Conservation (phyloP, 768 basidiomycete genomes). For the Amanita molliuscula region DNA sequence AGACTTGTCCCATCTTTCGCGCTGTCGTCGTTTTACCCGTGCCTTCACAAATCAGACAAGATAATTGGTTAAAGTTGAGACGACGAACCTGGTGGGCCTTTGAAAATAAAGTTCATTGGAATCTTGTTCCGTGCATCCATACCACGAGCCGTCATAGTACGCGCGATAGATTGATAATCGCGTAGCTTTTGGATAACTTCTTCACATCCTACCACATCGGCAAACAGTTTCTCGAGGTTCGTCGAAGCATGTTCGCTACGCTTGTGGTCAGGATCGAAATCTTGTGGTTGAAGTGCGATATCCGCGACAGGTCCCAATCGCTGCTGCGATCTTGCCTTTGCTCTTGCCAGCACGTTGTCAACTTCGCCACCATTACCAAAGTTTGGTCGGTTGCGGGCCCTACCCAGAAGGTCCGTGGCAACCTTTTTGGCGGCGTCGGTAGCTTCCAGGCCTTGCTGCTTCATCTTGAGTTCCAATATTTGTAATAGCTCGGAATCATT, state of each 20-base stretch:
- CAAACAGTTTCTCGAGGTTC: constrained; percentile 48
- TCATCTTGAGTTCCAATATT: constrained; percentile 47
- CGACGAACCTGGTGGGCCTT: constrained; percentile 54
- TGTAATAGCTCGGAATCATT: constrained; percentile 37
- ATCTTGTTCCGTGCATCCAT: constrained; percentile 39
- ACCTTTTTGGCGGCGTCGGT: constrained; percentile 46
- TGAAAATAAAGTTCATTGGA: constrained; percentile 64
- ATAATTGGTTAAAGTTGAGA: not conserved
- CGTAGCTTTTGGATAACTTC: constrained; percentile 37
- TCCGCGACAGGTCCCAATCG: constrained; percentile 23
- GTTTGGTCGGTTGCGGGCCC: constrained; percentile 38
- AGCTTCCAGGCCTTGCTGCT: constrained; percentile 44
- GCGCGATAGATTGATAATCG: constrained; percentile 43
- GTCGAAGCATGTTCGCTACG: constrained; percentile 33
- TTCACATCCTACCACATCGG: constrained; percentile 53
- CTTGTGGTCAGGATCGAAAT: constrained; percentile 57
- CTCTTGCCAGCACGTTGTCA: constrained; percentile 44
- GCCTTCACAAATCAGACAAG: constrained; percentile 21
- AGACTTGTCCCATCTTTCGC: constrained; percentile 52
- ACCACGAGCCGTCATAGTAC: constrained; percentile 26
- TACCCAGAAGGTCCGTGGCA: constrained; percentile 38
- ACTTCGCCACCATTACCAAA: constrained; percentile 61
- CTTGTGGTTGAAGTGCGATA: constrained; percentile 43
- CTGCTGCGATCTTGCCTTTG: constrained; percentile 36
- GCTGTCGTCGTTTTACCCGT: constrained; percentile 58